Evolutionary conservation across 2,329 filamentous ascomycete genomes (phyloP), one percentile per base, ranked within the genome.

Genomic region (Aureobasidium sp.): DNA sequence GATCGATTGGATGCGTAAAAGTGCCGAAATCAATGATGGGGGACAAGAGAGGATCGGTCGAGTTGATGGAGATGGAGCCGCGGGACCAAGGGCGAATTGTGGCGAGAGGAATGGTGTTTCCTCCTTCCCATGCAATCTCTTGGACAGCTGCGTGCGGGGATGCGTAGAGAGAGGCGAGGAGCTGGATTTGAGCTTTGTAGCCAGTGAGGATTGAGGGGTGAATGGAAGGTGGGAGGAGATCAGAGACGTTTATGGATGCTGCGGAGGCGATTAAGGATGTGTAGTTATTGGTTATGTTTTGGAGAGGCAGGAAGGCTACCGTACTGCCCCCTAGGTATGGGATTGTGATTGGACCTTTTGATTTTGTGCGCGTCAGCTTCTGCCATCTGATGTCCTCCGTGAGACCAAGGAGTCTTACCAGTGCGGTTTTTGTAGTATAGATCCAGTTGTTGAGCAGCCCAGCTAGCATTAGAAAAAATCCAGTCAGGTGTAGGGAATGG

Each of bases 121-220:
- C 53, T 1, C 68, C 65, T 0, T 63, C 59, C 56, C 70, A 68
- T 14, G 78, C 58, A 0, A 74, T 64, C 60, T 80, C 78, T 1
- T 68, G 71, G 3, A 77, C 63, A 0, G 77, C 73, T 0, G 75
- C 67, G 14, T 56, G 57, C 53, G 68, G 56, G 1, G 67, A 61
- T 45, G 66, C 64, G 55, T 60, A 69, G 0, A 68, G 64, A 19
- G 66, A 61, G 61, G 77, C 77, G 10, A 79, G 67, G 6, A 79
- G 63, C 41, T 74, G 68, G 55, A 76, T 68, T 62, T 79, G 74
- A 2, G 73, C 62, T 5, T 62, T 61, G 16, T 79, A 66, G 61
- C 79, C 74, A 2, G 73, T 61, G 6, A 63, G 61, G 19, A 79
- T 66, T 1, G 77, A 60, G 12, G 66, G 63, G 56, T 70, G 62